These are phyloP conservation scores for Capsella bursapastoris DNA, from an alignment of 345 rosid species.

Conservation along the genomic window DNA sequence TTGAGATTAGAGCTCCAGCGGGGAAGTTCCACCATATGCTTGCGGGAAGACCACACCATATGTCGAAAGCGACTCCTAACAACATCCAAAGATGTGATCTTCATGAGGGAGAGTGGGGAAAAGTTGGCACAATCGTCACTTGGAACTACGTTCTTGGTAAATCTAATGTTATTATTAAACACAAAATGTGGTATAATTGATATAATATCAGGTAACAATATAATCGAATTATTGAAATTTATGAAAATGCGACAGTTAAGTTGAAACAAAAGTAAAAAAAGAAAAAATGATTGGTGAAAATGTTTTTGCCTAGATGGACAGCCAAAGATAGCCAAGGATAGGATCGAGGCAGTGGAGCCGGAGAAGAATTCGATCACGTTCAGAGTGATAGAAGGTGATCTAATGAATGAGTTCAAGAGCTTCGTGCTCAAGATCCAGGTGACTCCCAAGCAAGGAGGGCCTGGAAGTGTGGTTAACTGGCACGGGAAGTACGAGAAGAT, in stretches of 20 bases:
- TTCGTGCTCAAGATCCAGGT: constrained; percentile 25
- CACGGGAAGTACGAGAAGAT: constrained; percentile 13
- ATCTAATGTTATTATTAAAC: neutral
- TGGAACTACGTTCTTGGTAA: neutral
- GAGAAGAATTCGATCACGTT: constrained; percentile 16
- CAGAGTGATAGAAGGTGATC: constrained; percentile 37
- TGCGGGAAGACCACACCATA: neutral
- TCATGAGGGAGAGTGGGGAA: neutral
- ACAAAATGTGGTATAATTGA: too few relatives aligned
- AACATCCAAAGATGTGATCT: neutral
- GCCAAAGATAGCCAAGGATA: constrained; percentile 8
- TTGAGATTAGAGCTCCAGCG: neutral
- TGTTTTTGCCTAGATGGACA: constrained; percentile 16
- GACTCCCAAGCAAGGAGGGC: constrained; percentile 26
- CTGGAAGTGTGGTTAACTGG: constrained; percentile 34
- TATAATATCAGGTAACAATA: neutral
- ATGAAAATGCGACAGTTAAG: neutral
- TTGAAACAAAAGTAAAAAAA: too few relatives aligned
- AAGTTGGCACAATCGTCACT: neutral
- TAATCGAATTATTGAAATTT: neutral
- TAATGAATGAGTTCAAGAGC: constrained; percentile 39
- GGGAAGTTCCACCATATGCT: neutral
- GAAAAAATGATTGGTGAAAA: neutral
- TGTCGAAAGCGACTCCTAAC: neutral
- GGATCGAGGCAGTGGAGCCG: constrained; percentile 30